A percentile compares a stretch with the other conserved stretches of the same genome.
These are phyloP conservation scores for Chlorella variabilis DNA, from an alignment of 163 green algal genomes.

Conservation along the genomic window DNA sequence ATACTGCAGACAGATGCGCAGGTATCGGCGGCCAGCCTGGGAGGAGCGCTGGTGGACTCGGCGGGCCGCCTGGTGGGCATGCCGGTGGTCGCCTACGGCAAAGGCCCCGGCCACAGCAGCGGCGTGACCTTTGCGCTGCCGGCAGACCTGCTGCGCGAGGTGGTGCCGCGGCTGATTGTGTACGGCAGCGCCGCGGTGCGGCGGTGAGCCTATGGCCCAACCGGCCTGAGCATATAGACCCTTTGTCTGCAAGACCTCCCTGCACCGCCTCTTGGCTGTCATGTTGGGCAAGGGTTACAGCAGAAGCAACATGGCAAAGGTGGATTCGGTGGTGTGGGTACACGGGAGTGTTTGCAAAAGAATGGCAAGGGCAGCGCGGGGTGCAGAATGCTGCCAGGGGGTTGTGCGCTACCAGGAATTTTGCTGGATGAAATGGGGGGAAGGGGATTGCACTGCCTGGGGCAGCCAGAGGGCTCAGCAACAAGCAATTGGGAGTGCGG, in stretches of 20 bases:
- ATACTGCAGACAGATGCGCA: slow-evolving; percentile 28
- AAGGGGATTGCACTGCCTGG: no score
- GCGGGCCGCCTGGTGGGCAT: slow-evolving; percentile 32
- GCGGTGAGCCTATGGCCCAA: background rate
- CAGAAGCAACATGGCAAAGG: no score
- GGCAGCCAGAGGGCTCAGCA: no score
- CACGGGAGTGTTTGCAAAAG: no score
- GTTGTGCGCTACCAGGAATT: no score
- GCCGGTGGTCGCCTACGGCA: slow-evolving; percentile 13
- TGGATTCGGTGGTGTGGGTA: no score
- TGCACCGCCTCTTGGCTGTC: background rate
- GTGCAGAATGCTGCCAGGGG: no score
- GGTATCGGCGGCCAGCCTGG: slow-evolving; percentile 14
- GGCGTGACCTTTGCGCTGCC: slow-evolving; percentile 40
- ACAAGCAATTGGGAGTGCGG: no score
- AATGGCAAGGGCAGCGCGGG: no score
- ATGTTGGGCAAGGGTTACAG: no score
- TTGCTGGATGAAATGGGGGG: no score
- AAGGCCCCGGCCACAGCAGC: background rate
- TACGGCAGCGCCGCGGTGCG: slow-evolving; percentile 5
- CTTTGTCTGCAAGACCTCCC: background rate
- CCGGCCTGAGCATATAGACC: background rate
- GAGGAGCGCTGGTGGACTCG: slow-evolving; percentile 33
- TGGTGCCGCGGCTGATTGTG: slow-evolving; percentile 33
- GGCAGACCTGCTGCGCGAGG: slow-evolving; percentile 10